These are phyloP conservation scores for Linum lewisii DNA, from an alignment of 345 rosid species.

Conservation along the genomic window DNA sequence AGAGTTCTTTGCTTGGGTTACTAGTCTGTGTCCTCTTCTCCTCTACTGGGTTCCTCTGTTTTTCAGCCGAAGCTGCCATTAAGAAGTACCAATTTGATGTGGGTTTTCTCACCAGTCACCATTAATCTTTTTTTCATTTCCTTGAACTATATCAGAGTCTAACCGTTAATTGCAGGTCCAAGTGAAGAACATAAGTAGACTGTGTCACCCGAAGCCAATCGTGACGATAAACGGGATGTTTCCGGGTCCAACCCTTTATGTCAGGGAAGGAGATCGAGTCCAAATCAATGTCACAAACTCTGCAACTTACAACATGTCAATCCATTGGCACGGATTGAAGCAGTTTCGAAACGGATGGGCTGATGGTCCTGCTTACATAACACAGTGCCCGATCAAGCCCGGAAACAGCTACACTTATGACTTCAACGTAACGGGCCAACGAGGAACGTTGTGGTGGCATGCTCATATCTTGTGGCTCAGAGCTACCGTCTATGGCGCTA, in stretches of 20 bases:
- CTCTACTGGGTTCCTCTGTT: slow-evolving; percentile 17
- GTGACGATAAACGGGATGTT: slow-evolving; percentile 52
- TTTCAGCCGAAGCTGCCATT: slow-evolving; percentile 29
- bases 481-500: slow-evolving; percentile 56
- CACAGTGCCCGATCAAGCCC: slow-evolving; percentile 53
- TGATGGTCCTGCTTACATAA: slow-evolving; percentile 63
- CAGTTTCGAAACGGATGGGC: slow-evolving; percentile 64
- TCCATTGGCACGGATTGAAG: slow-evolving; percentile 69
- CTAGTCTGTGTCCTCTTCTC: neutral
- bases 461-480: slow-evolving; percentile 58
- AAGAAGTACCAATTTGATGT: slow-evolving; percentile 42
- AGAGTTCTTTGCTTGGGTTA: neutral
- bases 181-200: slow-evolving; percentile 52
- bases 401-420: slow-evolving; percentile 39
- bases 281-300: slow-evolving; percentile 46
- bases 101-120: slow-evolving; percentile 1
- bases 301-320: slow-evolving; percentile 47
- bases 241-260: slow-evolving; percentile 53
- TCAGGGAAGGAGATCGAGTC: slow-evolving; percentile 49
- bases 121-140: neutral
- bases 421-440: slow-evolving; percentile 52
- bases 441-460: slow-evolving; percentile 72
- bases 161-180: slow-evolving; percentile 25
- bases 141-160: neutral
- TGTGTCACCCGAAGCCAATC: slow-evolving; percentile 58